Conservation (phyloP, 345 rosid species). For the Limnanthes douglasii region DNA sequence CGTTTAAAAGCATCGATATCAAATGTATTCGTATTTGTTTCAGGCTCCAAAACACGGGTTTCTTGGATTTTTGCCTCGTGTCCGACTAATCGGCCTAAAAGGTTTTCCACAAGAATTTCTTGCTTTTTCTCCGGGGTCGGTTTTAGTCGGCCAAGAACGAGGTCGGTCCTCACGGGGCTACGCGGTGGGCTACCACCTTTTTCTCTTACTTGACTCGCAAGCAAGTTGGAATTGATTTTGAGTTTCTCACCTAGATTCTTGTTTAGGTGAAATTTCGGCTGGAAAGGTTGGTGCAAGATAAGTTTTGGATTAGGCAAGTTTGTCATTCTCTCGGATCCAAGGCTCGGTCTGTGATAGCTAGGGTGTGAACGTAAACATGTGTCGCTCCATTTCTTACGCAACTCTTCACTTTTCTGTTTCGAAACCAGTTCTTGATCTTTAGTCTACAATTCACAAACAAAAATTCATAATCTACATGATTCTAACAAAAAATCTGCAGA, state of each 20-base stretch:
- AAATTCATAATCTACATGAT: neutral
- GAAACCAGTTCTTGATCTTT: slow-evolving; percentile 39
- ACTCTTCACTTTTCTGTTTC: slow-evolving; percentile 39
- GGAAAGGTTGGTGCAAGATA: slow-evolving; percentile 27
- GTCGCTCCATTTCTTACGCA: slow-evolving; percentile 80
- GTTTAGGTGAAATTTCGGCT: slow-evolving; percentile 26
- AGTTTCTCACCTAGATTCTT: slow-evolving; percentile 15
- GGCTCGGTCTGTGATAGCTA: slow-evolving; percentile 26
- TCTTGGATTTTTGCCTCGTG: too few species aligned
- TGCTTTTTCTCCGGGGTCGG: slow-evolving; percentile 21
- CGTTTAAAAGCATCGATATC: slow-evolving; percentile 66
- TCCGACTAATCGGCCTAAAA: slow-evolving; percentile 37
- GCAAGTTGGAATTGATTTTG: slow-evolving; percentile 16
- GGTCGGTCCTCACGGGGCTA: slow-evolving; percentile 82
- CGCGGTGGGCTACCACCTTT: slow-evolving; percentile 28
- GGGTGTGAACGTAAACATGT: slow-evolving; percentile 55
- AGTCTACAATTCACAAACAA: slow-evolving; percentile 15
- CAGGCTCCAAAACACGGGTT: slow-evolving; percentile 24
- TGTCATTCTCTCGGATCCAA: slow-evolving; percentile 22
- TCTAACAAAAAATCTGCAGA: neutral
- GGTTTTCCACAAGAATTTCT: slow-evolving; percentile 23
- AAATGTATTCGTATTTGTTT: slow-evolving; percentile 19
- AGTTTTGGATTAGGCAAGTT: slow-evolving; percentile 25
- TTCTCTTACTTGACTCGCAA: slow-evolving; percentile 14
- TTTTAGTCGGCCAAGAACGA: slow-evolving; percentile 59